Base-by-base conservation (phyloP, 176 grass and related monocot genomes). In the Echinochloa phyllopogon region DNA sequence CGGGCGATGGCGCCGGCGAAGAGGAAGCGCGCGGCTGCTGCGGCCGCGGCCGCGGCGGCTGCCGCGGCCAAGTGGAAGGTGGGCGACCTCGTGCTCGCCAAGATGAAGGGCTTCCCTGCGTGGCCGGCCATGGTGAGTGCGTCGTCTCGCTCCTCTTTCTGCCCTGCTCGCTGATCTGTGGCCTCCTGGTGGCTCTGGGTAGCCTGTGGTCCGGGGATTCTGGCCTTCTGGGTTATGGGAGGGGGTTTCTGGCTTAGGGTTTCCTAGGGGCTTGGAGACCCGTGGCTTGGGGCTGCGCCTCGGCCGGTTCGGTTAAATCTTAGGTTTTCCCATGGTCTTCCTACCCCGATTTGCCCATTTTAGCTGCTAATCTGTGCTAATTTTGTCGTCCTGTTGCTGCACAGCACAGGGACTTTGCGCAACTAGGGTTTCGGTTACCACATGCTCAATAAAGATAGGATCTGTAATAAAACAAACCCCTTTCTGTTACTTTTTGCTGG, bases 71-170 rank as follows among this genome's bases (percentile, higher is more conserved):
- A 90, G 89, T 98, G 96, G 96, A 98, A 95, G 87, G 91, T 94
- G 56, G 96, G 96, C 72, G 96, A 98, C 91, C 96, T 98, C 57
- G 96, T 98, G 84, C 96, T 95, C 74, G 96, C 96, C 80, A 98
- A 98, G 91, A 95, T 98, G 91, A 98, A 95, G 87, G 96, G 93
- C 55, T 98, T 98, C 80, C 93, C 93, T 1, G 93, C 96, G 6
- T 98, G 96, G 96, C 96, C 93, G 53, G 96, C 96, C 70, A 85
- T 98, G 96, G 93, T 98, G 89, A 82, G 56, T 64, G 36, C 23
- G 20, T 55, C 45, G 33, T 9, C 58, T 71, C 14, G n/a, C 21
- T 36, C 6, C 52, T 71, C 16, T 16, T 24, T 52, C 63, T 36
- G 38, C 66, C 60, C 12, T 6, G 27, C 61, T 78, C 66, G 44